Conservation (phyloP, 73 alveolate species). For the Paramecium sonneborni region DNA sequence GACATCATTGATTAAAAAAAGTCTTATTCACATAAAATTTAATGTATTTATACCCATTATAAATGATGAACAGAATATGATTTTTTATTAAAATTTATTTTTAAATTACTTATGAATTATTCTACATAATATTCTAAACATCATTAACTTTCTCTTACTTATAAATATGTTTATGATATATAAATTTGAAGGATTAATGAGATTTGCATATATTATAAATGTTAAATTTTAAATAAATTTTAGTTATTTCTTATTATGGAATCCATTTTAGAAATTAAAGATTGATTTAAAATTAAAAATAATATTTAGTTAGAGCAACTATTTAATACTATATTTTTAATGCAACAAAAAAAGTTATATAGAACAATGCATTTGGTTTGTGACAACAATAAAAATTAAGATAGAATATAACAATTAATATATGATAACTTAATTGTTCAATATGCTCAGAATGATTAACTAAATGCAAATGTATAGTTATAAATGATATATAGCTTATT, state of each 20-base stretch:
- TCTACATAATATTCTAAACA: background rate
- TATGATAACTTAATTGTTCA: background rate
- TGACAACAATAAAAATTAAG: background rate
- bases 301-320: background rate
- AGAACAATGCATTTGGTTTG: background rate
- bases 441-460: background rate
- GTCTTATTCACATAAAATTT: background rate
- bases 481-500: background rate
- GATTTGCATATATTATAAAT: background rate
- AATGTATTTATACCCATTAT: background rate
- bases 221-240: background rate
- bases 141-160: too few species aligned
- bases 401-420: background rate
- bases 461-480: constrained; percentile 8
- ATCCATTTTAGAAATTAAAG: background rate
- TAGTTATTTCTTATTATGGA: background rate
- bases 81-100: too few species aligned
- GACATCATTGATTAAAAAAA: background rate
- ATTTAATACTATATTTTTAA: background rate
- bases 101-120: too few species aligned
- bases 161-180: too few species aligned
- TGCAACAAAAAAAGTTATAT: background rate
- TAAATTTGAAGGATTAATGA: too few species aligned
- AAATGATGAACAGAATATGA: too few species aligned
- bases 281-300: background rate